Evolutionary conservation across 129 eudicot genomes (phyloP).

Genomic region (Cynara cardunculus): DNA sequence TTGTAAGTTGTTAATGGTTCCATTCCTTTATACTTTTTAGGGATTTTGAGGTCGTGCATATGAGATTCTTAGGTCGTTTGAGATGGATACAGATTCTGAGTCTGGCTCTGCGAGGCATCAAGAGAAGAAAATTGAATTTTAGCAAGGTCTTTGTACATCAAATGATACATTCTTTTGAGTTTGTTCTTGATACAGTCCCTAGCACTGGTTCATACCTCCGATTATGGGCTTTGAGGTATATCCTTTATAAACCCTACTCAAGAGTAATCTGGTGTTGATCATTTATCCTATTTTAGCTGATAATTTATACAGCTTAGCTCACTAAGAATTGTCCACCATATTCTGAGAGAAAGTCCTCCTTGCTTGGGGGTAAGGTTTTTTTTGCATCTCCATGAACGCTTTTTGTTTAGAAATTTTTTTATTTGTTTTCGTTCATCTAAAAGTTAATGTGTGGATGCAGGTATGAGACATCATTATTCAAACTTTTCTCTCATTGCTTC

Average conservation of each 20-base stretch:
- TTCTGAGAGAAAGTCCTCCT: conserved; percentile 93
- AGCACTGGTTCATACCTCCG: conserved; percentile 98
- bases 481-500: too few species aligned
- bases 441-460: conserved; percentile 32
- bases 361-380: conserved; percentile 83
- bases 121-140: conserved; percentile 82
- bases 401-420: too few species aligned
- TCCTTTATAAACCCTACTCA: not conserved
- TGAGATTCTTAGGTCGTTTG: conserved; percentile 76
- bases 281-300: conserved; percentile 4
- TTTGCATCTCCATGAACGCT: too few species aligned
- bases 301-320: conserved; percentile 73
- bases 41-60: conserved; percentile 96
- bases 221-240: conserved; percentile 96
- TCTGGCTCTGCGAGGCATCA: conserved; percentile 73
- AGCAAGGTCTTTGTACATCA: conserved; percentile 98
- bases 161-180: conserved; percentile 95
- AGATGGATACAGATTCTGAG: conserved; percentile 65
- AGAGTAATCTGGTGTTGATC: not conserved
- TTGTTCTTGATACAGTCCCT: conserved; percentile 97
- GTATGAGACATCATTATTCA: conserved; percentile 71
- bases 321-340: conserved; percentile 93
- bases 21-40: conserved; percentile 35
- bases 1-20: conserved; percentile 9
- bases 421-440: not conserved